Evolutionary conservation across 768 basidiomycete genomes (phyloP).

Genomic region (Serpula lacrymans): DNA sequence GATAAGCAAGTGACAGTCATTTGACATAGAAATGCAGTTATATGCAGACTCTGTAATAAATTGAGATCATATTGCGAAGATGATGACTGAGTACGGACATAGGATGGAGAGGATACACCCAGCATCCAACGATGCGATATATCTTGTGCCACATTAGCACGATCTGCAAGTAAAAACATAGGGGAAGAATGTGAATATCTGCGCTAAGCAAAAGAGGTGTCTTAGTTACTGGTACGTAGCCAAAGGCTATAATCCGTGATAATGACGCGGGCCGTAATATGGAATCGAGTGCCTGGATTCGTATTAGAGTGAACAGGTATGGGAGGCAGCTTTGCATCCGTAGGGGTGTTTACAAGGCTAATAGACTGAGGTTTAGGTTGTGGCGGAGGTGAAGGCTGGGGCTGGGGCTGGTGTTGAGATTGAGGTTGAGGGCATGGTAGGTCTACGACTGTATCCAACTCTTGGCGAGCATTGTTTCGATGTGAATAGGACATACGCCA

Average conservation of each 20-base stretch:
- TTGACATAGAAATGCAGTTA: slow-evolving; percentile 28
- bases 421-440: background rate
- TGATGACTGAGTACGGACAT: slow-evolving; percentile 31
- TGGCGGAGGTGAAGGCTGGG: too few relatives aligned
- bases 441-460: slow-evolving; percentile 28
- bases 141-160: slow-evolving; percentile 17
- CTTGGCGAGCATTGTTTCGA: slow-evolving; percentile 38
- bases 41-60: slow-evolving; percentile 29
- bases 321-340: background rate
- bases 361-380: too few relatives aligned
- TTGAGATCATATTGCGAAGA: background rate
- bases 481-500: slow-evolving; percentile 41
- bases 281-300: slow-evolving; percentile 38
- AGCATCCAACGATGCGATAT: slow-evolving; percentile 47
- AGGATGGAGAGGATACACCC: slow-evolving; percentile 41
- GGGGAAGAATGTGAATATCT: background rate
- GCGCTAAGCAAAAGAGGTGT: background rate
- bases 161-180: slow-evolving; percentile 22
- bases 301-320: slow-evolving; percentile 10
- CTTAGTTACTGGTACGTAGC: slow-evolving; percentile 35
- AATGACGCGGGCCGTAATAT: slow-evolving; percentile 40
- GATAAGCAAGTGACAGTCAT: slow-evolving; percentile 34
- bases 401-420: too few relatives aligned
- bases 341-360: background rate
- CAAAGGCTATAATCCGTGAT: slow-evolving; percentile 44